These are phyloP conservation scores for Scenedesmus sp. DNA, from an alignment of 163 green algal species.

Conservation along the genomic window DNA sequence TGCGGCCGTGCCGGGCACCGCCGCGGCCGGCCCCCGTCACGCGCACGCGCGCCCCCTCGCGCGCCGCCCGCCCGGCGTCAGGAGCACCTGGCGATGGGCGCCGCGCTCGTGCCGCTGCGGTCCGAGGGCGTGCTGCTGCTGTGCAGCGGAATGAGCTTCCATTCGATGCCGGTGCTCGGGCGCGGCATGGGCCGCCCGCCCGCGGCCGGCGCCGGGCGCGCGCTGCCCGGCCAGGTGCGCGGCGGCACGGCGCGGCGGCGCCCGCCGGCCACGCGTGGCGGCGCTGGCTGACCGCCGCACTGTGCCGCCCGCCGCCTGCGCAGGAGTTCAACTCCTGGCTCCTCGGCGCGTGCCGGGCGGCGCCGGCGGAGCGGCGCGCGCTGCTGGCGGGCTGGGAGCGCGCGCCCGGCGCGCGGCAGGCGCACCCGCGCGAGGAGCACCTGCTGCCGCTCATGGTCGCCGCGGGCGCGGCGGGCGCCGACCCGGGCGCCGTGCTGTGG, in stretches of 20 bases:
- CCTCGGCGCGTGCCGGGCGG: background rate
- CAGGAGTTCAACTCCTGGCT: conserved; percentile 53
- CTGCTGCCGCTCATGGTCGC: conserved; percentile 40
- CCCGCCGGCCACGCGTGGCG: background rate
- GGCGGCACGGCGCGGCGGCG: background rate
- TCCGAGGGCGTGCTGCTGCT: conserved; percentile 75
- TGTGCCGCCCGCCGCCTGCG: background rate
- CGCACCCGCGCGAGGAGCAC: conserved; percentile 40
- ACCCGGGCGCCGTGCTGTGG: conserved; percentile 12
- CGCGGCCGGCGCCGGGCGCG: too few relatives aligned
- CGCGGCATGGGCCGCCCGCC: background rate
- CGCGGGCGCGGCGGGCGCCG: conserved; percentile 4
- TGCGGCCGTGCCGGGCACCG: background rate
- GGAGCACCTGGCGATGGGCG: conserved; percentile 32
- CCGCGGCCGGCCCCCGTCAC: background rate
- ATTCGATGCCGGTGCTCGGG: conserved; percentile 68
- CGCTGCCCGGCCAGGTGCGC: background rate
- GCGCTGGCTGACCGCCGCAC: background rate
- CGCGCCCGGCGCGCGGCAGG: conserved; percentile 38
- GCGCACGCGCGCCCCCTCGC: background rate
- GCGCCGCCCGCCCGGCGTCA: too few relatives aligned
- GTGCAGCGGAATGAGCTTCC: conserved; percentile 65
- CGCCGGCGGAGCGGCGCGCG: background rate
- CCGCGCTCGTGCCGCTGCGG: conserved; percentile 63
- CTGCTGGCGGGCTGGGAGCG: conserved; percentile 28